A percentile compares a stretch with the other conserved stretches of the same genome.
Evolutionary conservation across 2,329 filamentous ascomycete species (phyloP).

Genomic region (Ophiobolus disseminans): DNA sequence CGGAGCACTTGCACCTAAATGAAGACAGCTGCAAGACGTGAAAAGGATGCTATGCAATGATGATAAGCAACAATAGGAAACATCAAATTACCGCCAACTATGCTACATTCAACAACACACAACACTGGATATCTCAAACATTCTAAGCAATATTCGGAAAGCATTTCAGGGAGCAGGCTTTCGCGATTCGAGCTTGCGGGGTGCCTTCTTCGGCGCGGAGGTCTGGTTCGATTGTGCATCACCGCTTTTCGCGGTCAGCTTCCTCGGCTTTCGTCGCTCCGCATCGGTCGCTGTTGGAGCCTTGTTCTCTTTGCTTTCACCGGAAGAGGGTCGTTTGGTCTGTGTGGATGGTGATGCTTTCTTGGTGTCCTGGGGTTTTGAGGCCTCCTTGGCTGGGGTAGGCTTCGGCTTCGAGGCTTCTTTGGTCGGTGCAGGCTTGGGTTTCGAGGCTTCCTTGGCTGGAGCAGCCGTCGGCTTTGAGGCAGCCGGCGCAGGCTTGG

Average conservation of each 20-base stretch:
- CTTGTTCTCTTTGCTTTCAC: slow-evolving; percentile 25
- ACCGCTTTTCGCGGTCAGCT: slow-evolving; percentile 25
- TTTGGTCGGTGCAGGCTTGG: slow-evolving; percentile 4
- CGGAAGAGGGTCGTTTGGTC: slow-evolving; percentile 11
- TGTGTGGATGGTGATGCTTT: slow-evolving; percentile 13
- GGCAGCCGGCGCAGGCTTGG: neutral
- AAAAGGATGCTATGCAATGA: no score
- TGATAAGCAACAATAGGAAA: no score
- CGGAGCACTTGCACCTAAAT: no score
- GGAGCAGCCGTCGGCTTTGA: slow-evolving; percentile 3
- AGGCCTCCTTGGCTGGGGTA: slow-evolving; percentile 2
- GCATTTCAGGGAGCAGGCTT: slow-evolving; percentile 20
- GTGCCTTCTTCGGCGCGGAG: slow-evolving; percentile 24
- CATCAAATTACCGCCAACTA: no score
- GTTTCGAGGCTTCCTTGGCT: slow-evolving; percentile 6
- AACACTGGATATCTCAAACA: no score
- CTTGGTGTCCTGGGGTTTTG: slow-evolving; percentile 16
- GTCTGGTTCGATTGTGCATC: slow-evolving; percentile 9
- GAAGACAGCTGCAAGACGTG: no score
- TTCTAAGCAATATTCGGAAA: no score
- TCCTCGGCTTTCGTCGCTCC: slow-evolving; percentile 34
- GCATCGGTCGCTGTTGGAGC: slow-evolving; percentile 10
- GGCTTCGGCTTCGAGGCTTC: slow-evolving; percentile 6
- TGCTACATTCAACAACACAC: no score
- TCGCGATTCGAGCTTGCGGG: slow-evolving; percentile 34